Percentiles rank a stretch among this genome's conserved stretches.
Conservation (phyloP, 1,284 basidiomycete genomes). For the Malassezia nana region DNA sequence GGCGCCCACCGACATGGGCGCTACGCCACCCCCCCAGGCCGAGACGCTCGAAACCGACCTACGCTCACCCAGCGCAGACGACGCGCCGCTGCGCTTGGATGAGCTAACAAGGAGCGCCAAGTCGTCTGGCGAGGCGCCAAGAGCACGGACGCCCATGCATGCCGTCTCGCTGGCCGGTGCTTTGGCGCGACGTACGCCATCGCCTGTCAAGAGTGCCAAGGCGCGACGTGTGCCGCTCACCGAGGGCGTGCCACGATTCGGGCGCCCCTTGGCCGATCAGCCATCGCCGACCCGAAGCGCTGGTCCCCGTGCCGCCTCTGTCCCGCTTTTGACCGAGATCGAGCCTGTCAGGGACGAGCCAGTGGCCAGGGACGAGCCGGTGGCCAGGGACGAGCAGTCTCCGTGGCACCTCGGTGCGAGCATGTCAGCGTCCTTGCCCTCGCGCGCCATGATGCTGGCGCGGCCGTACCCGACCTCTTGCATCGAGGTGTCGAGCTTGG, state of each 20-base stretch:
- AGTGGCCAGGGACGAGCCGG: too few species aligned
- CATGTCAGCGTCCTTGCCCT: constrained; percentile 13
- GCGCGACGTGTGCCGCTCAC: background rate
- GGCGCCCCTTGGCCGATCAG: too few species aligned
- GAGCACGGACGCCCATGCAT: background rate
- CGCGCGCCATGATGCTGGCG: constrained; percentile 28
- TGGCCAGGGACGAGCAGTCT: constrained; percentile 1
- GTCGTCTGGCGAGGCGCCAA: background rate
- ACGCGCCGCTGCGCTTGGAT: background rate
- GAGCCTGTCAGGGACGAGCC: too few species aligned
- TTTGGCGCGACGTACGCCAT: background rate
- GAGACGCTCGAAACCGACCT: too few species aligned
- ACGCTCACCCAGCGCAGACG: too few species aligned
- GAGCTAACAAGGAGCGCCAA: background rate
- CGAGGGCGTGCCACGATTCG: too few species aligned
- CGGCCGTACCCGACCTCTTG: constrained; percentile 29
- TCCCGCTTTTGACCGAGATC: too few species aligned
- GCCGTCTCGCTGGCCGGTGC: background rate
- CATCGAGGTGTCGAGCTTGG: constrained; percentile 34
- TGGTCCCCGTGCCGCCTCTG: too few species aligned
- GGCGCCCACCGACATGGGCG: too few species aligned
- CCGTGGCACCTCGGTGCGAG: constrained; percentile 10
- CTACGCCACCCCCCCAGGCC: too few species aligned
- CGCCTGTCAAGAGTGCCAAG: background rate
- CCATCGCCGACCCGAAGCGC: too few species aligned